These are phyloP conservation scores for Diaporthe australafricana DNA, from an alignment of 2,329 filamentous ascomycete genomes.

Conservation along the genomic window DNA sequence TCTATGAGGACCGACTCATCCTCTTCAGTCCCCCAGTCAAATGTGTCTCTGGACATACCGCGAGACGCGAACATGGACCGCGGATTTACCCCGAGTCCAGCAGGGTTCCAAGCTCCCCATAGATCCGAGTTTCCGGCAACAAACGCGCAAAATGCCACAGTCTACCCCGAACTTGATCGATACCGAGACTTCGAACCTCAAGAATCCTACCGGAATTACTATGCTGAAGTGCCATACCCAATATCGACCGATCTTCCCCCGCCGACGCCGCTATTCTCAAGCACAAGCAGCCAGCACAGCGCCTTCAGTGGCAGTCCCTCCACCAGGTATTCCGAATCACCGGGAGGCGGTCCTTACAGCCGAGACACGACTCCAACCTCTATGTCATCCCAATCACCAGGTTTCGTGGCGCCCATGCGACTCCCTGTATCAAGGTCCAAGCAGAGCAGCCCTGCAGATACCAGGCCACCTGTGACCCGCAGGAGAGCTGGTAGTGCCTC, in stretches of 20 bases:
- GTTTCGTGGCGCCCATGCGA: conserved; percentile 62
- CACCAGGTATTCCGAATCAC: conserved; percentile 80
- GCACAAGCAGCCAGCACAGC: conserved; percentile 66
- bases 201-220: conserved; percentile 47
- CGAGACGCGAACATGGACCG: conserved; percentile 54
- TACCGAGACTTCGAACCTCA: conserved; percentile 63
- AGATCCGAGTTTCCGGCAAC: conserved; percentile 54
- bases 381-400: conserved; percentile 79
- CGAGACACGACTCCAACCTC: conserved; percentile 84
- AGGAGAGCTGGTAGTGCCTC: conserved; percentile 67
- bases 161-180: conserved; percentile 72
- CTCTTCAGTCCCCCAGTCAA: conserved; percentile 55
- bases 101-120: conserved; percentile 56
- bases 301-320: conserved; percentile 78
- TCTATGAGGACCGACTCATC: conserved; percentile 55
- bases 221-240: conserved; percentile 64
- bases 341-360: conserved; percentile 76
- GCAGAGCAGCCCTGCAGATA: conserved; percentile 67
- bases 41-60: conserved; percentile 50
- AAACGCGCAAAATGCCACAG: conserved; percentile 55
- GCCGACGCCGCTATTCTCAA: conserved; percentile 73
- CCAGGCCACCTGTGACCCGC: conserved; percentile 70
- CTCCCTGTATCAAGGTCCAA: conserved; percentile 59
- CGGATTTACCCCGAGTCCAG: conserved; percentile 56
- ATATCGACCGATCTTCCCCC: conserved; percentile 74